Conservation (phyloP, 2,329 filamentous ascomycete genomes). For the Xylariaceae sp. region DNA sequence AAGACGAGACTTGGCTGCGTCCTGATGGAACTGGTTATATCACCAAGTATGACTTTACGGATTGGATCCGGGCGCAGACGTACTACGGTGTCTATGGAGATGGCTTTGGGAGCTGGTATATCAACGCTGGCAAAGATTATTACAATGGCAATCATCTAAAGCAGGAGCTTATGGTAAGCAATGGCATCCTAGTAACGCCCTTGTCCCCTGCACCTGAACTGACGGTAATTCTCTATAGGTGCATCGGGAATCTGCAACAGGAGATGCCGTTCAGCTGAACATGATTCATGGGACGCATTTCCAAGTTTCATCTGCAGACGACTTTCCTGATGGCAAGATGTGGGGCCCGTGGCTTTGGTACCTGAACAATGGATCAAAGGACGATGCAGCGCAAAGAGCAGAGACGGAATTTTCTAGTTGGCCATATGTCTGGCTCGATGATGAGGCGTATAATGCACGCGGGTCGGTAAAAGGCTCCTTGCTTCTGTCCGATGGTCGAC, state of each 20-base stretch:
- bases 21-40: constrained; percentile 45
- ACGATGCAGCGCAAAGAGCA: constrained; percentile 40
- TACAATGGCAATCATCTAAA: constrained; percentile 52
- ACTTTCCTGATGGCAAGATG: constrained; percentile 39
- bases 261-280: constrained; percentile 51
- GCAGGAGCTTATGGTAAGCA: constrained; percentile 45
- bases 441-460: constrained; percentile 46
- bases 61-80: constrained; percentile 36
- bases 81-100: constrained; percentile 51
- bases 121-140: constrained; percentile 50
- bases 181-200: neutral
- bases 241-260: constrained; percentile 48
- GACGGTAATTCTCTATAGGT: constrained; percentile 21
- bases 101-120: constrained; percentile 50
- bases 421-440: constrained; percentile 49
- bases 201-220: neutral
- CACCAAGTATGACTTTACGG: constrained; percentile 48
- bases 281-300: constrained; percentile 54
- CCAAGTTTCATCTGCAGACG: constrained; percentile 35
- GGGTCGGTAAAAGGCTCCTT: constrained; percentile 44
- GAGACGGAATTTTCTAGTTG: constrained; percentile 42
- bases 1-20: constrained; percentile 52
- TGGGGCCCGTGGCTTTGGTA: constrained; percentile 46
- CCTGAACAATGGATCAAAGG: constrained; percentile 45
- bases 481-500: constrained; percentile 45